These are phyloP conservation scores for Vaccinium corymbosum DNA, from an alignment of 148 eudicot genomes.

Conservation along the genomic window DNA sequence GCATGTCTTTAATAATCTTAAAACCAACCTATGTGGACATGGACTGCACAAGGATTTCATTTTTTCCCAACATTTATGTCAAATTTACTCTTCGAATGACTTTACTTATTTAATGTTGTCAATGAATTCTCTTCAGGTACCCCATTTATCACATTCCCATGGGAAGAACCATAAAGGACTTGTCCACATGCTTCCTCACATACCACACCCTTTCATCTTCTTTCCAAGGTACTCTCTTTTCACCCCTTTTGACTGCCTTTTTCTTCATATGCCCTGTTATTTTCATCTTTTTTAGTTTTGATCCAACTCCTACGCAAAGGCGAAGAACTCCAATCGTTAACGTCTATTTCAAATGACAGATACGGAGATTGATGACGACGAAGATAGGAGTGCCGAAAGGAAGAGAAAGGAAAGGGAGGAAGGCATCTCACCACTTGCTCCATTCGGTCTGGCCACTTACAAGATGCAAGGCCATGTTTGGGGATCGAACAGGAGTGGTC, in stretches of 20 bases:
- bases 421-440: conserved; percentile 62
- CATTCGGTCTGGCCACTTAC: conserved; percentile 87
- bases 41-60: neutral
- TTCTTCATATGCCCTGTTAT: neutral
- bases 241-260: neutral
- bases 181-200: conserved; percentile 77
- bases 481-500: conserved; percentile 54
- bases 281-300: conserved; percentile 5
- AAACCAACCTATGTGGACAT: neutral
- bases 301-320: neutral
- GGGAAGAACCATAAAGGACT: conserved; percentile 75
- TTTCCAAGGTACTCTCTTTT: conserved; percentile 60
- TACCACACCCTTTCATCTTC: conserved; percentile 96
- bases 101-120: neutral
- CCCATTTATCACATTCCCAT: conserved; percentile 95
- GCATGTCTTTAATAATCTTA: no score
- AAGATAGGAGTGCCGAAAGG: conserved; percentile 31
- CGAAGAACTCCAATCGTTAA: neutral
- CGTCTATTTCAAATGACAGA: conserved; percentile 36
- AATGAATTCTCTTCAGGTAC: conserved; percentile 52
- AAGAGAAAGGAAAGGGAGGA: conserved; percentile 71
- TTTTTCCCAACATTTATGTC: neutral
- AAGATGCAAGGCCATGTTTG: conserved; percentile 89
- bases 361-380: conserved; percentile 64
- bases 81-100: neutral